Percentiles rank a stretch among this genome's conserved stretches.
These are phyloP conservation scores for Phaffia australis DNA, from an alignment of 768 basidiomycete genomes.

Conservation along the genomic window DNA sequence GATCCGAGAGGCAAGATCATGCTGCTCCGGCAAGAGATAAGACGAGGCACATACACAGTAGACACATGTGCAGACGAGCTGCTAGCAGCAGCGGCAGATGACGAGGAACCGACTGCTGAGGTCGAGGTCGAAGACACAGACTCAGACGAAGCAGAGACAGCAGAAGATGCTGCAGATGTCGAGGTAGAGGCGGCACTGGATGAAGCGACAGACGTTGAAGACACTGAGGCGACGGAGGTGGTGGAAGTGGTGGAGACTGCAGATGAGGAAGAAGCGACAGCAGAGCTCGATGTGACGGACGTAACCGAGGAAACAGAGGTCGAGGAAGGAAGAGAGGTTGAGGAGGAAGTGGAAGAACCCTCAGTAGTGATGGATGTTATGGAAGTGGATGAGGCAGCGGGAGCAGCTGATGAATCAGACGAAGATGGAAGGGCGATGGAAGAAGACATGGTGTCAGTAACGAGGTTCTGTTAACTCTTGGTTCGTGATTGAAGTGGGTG, in stretches of 20 bases:
- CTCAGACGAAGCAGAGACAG: not conserved
- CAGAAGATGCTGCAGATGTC: not conserved
- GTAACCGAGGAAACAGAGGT: not conserved
- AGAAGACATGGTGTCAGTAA: no score
- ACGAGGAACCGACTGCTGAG: constrained; percentile 2
- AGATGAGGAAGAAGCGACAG: not conserved
- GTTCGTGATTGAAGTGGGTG: not conserved
- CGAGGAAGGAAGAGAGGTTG: not conserved
- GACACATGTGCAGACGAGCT: not conserved
- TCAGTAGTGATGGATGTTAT: not conserved
- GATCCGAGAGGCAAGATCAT: not conserved
- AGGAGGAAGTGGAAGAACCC: constrained; percentile 2
- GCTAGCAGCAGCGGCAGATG: not conserved
- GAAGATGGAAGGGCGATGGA: no score
- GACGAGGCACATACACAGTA: constrained; percentile 2
- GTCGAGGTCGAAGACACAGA: not conserved
- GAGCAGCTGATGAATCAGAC: no score
- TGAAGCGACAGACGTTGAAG: not conserved
- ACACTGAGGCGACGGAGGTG: not conserved
- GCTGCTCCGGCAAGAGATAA: not conserved
- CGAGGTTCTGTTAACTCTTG: no score
- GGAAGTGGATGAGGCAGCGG: not conserved
- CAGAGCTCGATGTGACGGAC: not conserved
- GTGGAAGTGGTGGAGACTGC: not conserved
- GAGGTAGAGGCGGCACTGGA: not conserved